Evolutionary conservation across 768 basidiomycete genomes (phyloP).

Genomic region (Collybia mongolica): DNA sequence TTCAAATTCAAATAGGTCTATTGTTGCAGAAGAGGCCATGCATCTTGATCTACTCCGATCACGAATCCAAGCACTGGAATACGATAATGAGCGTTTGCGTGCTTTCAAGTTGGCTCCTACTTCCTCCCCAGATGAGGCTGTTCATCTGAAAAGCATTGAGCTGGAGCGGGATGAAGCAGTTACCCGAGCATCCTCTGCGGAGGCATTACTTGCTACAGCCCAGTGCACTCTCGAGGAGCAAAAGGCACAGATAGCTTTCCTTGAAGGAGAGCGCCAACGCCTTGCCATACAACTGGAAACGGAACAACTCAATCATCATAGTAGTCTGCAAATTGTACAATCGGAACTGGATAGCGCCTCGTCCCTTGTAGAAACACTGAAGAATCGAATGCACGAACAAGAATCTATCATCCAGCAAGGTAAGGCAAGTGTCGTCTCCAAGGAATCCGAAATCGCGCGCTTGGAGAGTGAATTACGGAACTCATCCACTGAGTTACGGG

Average conservation of each 20-base stretch:
- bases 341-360: conserved; percentile 38
- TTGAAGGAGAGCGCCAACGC: conserved; percentile 43
- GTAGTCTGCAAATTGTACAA: conserved; percentile 28
- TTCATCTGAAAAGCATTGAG: conserved; percentile 41
- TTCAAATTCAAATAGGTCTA: conserved; percentile 33
- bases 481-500: conserved; percentile 30
- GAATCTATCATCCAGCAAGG: conserved; percentile 49
- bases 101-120: conserved; percentile 21
- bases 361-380: conserved; percentile 44
- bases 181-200: conserved; percentile 38
- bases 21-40: conserved; percentile 30
- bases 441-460: conserved; percentile 58
- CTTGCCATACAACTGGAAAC: conserved; percentile 42
- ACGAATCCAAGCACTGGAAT: conserved; percentile 61
- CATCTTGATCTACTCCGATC: conserved; percentile 43
- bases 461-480: conserved; percentile 40
- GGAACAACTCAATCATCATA: conserved; percentile 42
- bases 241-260: conserved; percentile 40
- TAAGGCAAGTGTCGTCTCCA: conserved; percentile 48
- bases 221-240: conserved; percentile 46
- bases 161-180: conserved; percentile 44
- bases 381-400: conserved; percentile 50
- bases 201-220: conserved; percentile 36
- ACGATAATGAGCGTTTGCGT: conserved; percentile 66
- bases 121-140: conserved; percentile 40